These are phyloP conservation scores for Termitomyces sp. DNA, from an alignment of 768 basidiomycete genomes.

Conservation along the genomic window DNA sequence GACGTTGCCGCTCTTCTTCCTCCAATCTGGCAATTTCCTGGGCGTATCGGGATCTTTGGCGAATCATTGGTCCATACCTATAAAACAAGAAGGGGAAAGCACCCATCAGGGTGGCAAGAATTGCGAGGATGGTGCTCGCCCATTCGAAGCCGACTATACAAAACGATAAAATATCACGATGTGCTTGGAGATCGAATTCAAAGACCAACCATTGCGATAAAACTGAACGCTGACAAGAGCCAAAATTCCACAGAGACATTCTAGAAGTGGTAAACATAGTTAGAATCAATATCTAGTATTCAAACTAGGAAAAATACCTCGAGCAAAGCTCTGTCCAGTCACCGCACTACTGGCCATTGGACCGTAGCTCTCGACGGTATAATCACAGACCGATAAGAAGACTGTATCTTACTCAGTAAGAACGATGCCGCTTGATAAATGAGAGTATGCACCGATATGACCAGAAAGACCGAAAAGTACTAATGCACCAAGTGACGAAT, in stretches of 20 bases:
- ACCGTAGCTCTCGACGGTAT: constrained; percentile 19
- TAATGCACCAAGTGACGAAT: constrained; percentile 16
- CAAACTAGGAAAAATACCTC: constrained; percentile 4
- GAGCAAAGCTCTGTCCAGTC: constrained; percentile 19
- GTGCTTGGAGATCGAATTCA: background rate
- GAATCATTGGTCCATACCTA: constrained; percentile 15
- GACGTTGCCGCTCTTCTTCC: constrained; percentile 13
- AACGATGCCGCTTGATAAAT: background rate
- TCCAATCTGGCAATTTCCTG: constrained; percentile 15
- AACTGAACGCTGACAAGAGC: constrained; percentile 14
- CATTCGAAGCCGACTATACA: constrained; percentile 15
- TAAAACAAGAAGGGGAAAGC: constrained; percentile 18
- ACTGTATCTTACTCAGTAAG: constrained; percentile 4
- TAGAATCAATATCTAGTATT: background rate
- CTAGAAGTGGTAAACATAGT: background rate
- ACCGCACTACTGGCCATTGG: constrained; percentile 19
- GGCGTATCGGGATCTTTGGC: constrained; percentile 15
- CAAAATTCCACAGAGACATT: constrained; percentile 16
- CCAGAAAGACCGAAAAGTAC: constrained; percentile 16
- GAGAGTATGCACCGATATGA: constrained; percentile 13
- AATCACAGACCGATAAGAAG: constrained; percentile 17
- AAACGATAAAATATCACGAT: background rate
- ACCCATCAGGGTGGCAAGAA: constrained; percentile 17
- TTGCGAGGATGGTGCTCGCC: constrained; percentile 17
- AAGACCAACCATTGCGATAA: constrained; percentile 13